A percentile compares a stretch with the other conserved stretches of the same genome.
Conservation (phyloP, 2,329 filamentous ascomycete species). For the Colletotrichum tofieldiae region DNA sequence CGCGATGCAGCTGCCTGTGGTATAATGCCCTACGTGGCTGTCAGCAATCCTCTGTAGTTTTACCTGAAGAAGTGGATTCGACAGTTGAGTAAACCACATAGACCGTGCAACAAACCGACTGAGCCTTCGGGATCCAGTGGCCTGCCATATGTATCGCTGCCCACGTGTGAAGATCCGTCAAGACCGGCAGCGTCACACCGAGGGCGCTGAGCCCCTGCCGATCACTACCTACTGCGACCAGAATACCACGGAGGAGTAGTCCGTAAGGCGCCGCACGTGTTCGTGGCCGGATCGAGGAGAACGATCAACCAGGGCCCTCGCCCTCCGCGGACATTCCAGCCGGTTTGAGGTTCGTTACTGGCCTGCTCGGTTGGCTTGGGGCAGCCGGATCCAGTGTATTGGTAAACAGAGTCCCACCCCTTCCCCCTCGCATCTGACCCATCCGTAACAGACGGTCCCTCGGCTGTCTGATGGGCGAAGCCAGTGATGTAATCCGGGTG, state of each 20-base stretch:
- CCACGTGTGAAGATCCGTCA: neutral
- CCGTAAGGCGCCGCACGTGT: slow-evolving; percentile 36
- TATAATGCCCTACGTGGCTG: too few species aligned
- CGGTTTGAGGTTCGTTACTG: neutral
- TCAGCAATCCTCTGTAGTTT: too few species aligned
- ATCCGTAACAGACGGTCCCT: neutral
- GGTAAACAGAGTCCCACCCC: neutral
- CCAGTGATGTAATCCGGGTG: neutral
- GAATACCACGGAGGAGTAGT: neutral
- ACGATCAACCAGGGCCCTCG: neutral
- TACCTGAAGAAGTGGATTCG: too few species aligned
- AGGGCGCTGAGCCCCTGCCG: slow-evolving; percentile 19
- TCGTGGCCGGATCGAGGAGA: neutral
- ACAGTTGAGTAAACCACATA: too few species aligned
- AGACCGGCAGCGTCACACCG: neutral
- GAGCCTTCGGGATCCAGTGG: too few species aligned
- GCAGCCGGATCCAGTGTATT: slow-evolving; percentile 1
- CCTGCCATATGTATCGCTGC: neutral
- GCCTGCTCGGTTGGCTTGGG: slow-evolving; percentile 12
- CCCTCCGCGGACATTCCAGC: neutral
- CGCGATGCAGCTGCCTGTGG: too few species aligned
- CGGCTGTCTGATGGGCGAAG: neutral
- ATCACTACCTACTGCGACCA: slow-evolving; percentile 24
- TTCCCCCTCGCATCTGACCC: neutral
- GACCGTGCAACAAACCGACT: too few species aligned